Conservation (phyloP, 208 protist genomes). For the Naegleria lovaniensis region DNA sequence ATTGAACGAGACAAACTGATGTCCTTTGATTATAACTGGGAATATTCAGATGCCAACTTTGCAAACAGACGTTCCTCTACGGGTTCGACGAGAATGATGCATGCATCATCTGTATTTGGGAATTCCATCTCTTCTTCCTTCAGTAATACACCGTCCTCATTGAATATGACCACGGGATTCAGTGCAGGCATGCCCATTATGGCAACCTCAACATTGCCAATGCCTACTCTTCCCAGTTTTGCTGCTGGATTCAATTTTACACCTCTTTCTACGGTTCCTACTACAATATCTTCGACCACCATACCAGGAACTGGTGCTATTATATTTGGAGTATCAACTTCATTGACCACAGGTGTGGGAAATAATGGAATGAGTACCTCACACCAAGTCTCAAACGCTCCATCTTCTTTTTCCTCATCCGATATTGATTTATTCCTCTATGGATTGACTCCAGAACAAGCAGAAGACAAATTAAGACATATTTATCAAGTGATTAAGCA, state of each 20-base stretch:
- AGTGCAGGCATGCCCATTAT: too few species aligned
- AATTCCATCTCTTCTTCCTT: too few species aligned
- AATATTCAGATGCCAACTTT: neutral
- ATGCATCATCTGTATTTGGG: neutral
- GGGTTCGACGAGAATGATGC: too few species aligned
- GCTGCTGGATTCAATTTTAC: neutral
- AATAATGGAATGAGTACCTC: neutral
- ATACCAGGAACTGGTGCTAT: neutral
- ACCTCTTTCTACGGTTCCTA: neutral
- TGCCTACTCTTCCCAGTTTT: neutral
- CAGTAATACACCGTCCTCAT: too few species aligned
- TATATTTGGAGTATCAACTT: too few species aligned
- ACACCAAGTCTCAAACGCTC: neutral
- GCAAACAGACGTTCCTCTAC: neutral
- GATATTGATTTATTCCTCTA: conserved; percentile 20
- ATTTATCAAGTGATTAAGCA: conserved; percentile 9
- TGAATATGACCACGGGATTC: neutral
- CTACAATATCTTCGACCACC: neutral
- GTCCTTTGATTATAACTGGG: too few species aligned
- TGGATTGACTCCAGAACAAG: neutral
- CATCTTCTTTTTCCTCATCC: neutral
- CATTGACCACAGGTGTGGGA: too few species aligned
- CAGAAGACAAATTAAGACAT: neutral
- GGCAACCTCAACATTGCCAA: neutral
- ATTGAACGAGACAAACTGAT: neutral